phyloP scores from a whole-genome alignment of 1,284 basidiomycete species.

The Xerocomus minutiporus region DNA sequence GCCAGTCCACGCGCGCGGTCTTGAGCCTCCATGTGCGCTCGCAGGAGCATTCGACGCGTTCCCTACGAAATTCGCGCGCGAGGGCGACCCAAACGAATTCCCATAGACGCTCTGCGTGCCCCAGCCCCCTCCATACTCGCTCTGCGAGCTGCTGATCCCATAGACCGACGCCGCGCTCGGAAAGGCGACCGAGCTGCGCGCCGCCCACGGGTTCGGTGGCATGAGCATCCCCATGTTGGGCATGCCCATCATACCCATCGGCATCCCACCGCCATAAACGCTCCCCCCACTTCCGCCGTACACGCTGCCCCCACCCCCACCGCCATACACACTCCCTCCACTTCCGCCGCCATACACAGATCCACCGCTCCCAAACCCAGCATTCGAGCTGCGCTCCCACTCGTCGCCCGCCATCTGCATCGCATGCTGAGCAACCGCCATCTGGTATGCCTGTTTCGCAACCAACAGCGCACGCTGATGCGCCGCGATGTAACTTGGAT shows the following conservation, averaged over 20 bases:
- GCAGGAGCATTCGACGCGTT: conserved; percentile 9
- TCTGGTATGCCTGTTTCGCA: conserved; percentile 81
- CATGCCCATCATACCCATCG: conserved; percentile 41
- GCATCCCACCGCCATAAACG: conserved; percentile 34
- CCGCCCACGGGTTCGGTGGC: conserved; percentile 36
- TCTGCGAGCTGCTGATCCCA: conserved; percentile 44
- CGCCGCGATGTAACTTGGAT: conserved; percentile 58
- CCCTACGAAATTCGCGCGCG: conserved; percentile 11
- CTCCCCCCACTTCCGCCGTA: conserved; percentile 36
- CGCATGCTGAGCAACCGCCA: conserved; percentile 80
- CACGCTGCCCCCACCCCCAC: conserved; percentile 35
- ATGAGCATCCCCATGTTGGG: conserved; percentile 38
- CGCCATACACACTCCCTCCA: conserved; percentile 28
- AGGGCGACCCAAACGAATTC: conserved; percentile 47
- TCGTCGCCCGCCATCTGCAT: conserved; percentile 78
- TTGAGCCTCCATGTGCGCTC: conserved; percentile 20
- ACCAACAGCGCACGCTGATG: conserved; percentile 78
- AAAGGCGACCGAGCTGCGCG: conserved; percentile 42
- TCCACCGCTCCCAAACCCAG: conserved; percentile 38
- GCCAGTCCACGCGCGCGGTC: conserved; percentile 26
- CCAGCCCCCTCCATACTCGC: conserved; percentile 56
- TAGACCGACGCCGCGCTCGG: conserved; percentile 56
- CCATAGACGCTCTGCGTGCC: conserved; percentile 64
- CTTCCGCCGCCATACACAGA: conserved; percentile 33
- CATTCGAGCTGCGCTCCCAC: conserved; percentile 73